Conservation (phyloP, 2,329 filamentous ascomycete species). For the Fusarium sp. region DNA sequence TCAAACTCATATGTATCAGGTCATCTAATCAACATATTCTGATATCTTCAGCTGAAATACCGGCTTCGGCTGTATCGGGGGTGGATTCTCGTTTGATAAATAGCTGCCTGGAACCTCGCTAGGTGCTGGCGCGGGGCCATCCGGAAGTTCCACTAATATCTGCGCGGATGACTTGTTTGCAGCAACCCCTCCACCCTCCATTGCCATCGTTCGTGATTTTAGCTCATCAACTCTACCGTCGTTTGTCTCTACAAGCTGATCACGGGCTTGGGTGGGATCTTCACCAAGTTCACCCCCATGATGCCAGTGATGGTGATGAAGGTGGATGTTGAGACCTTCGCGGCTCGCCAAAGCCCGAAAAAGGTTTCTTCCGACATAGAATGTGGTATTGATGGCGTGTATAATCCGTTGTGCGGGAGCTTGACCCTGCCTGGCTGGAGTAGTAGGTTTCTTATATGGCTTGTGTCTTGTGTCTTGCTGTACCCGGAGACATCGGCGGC, state of each 20-base stretch:
- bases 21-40: background rate
- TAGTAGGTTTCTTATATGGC: background rate
- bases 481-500: slow-evolving; percentile 16
- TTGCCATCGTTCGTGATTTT: background rate
- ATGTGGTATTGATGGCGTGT: background rate
- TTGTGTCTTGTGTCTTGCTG: slow-evolving; percentile 3
- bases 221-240: too few relatives aligned
- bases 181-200: background rate
- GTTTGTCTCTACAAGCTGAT: background rate
- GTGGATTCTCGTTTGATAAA: background rate
- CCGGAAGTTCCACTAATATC: background rate
- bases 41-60: background rate
- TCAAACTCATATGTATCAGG: background rate
- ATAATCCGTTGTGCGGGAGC: slow-evolving; percentile 1
- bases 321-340: slow-evolving; percentile 6
- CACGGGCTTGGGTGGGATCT: background rate
- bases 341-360: background rate
- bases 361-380: background rate
- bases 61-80: background rate
- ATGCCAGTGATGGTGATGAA: slow-evolving; percentile 18
- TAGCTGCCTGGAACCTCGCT: background rate
- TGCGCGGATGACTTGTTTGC: background rate
- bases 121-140: slow-evolving; percentile 1
- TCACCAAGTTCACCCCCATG: background rate
- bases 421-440: background rate